Conservation (phyloP, 2,329 filamentous ascomycete genomes). For the Plenodomus lindquistii region DNA sequence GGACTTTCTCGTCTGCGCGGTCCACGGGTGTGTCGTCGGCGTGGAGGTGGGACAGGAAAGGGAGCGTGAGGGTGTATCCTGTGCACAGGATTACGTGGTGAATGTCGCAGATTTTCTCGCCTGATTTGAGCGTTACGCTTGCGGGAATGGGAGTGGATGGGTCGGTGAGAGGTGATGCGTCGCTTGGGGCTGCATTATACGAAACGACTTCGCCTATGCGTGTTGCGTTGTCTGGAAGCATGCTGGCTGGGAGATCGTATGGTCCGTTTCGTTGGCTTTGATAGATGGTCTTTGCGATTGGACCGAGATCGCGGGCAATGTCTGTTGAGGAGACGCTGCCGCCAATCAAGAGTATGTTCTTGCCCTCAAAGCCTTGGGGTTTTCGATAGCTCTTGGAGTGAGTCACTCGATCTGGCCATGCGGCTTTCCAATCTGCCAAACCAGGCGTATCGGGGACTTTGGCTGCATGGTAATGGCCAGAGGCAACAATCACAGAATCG, state of each 20-base stretch:
- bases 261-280: conserved; percentile 63
- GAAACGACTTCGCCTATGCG: conserved; percentile 57
- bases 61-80: conserved; percentile 69
- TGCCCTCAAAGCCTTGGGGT: conserved; percentile 55
- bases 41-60: conserved; percentile 62
- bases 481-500: conserved; percentile 58
- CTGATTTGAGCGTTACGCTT: conserved; percentile 58
- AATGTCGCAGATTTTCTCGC: conserved; percentile 57
- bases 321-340: conserved; percentile 60
- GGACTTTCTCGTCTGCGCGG: conserved; percentile 55
- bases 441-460: conserved; percentile 56
- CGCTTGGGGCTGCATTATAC: conserved; percentile 44
- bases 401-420: conserved; percentile 50
- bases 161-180: background rate
- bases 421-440: conserved; percentile 51
- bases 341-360: conserved; percentile 62
- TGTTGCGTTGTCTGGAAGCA: conserved; percentile 59
- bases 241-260: conserved; percentile 60
- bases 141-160: conserved; percentile 52
- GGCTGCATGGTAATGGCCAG: conserved; percentile 59
- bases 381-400: conserved; percentile 59
- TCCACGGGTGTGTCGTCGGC: conserved; percentile 49
- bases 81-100: conserved; percentile 68
- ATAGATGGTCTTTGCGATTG: conserved; percentile 51
- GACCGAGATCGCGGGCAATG: conserved; percentile 57